Percentiles rank a stretch among this genome's conserved stretches.
phyloP scores from a whole-genome alignment of 2,329 filamentous ascomycete species.

The Trichoderma hamatum region DNA sequence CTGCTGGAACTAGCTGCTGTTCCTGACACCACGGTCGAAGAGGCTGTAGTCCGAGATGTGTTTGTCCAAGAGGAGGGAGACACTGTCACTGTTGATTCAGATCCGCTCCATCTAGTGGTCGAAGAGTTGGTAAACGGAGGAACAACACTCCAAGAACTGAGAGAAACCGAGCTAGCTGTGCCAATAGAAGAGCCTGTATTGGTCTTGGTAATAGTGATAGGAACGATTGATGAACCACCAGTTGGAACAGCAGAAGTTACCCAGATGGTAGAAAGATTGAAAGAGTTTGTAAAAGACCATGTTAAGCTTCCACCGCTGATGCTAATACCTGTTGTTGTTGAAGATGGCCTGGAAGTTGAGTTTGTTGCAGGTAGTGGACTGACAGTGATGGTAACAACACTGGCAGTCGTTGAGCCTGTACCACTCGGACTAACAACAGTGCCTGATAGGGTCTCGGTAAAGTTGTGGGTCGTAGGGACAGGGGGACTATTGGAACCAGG shows the following conservation, averaged over 20 bases:
- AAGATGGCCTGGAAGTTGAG: background rate
- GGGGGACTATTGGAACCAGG: conserved; percentile 7
- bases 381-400: conserved; percentile 18
- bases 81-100: background rate
- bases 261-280: conserved; percentile 23
- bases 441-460: conserved; percentile 15
- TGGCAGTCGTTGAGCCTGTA: background rate
- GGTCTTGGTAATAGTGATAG: conserved; percentile 1
- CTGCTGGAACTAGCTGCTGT: conserved; percentile 1
- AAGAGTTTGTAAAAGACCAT: conserved; percentile 22
- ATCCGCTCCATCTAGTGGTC: background rate
- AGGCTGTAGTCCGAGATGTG: background rate
- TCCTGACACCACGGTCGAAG: background rate
- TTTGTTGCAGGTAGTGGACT: conserved; percentile 23
- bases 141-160: background rate
- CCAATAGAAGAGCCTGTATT: background rate
- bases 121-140: conserved; percentile 1
- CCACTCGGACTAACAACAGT: background rate
- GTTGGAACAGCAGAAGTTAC: background rate
- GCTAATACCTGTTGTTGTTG: background rate
- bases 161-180: background rate
- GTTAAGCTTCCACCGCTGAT: conserved; percentile 13
- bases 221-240: background rate
- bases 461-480: conserved; percentile 21
- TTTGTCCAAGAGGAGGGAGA: conserved; percentile 5